Base-by-base conservation (phyloP, 2,329 filamentous ascomycete genomes). In the Exophiala calicioides region DNA sequence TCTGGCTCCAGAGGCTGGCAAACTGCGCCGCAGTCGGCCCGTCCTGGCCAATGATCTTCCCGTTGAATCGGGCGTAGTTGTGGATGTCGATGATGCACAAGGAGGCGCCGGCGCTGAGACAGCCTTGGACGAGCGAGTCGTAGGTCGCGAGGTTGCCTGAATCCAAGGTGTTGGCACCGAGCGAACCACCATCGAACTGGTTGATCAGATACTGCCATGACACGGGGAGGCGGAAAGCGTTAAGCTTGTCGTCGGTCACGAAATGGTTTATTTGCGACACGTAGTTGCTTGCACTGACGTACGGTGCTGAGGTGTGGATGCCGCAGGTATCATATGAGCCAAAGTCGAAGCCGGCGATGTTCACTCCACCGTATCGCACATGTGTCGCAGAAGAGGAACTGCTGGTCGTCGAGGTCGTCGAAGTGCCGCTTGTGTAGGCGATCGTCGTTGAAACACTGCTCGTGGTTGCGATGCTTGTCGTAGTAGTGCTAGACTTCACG, bases 11-110 rank as follows among this genome's bases (percentile, higher is more conserved):
- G 4, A 86, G 64, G 31, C 66, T 68, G 3, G 73, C 76, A 55
- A 85, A 81, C 10, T 80, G 66, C 8, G 73, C 76, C 59, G 85
- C 74, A 0, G 73, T 74, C 0, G 81, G 81, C 0, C 81, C 82
- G 16, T 81, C 82, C 60, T 86, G 82, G 1, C 82, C 83, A 45
- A 86, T 76, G 53, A 86, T 80, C 2, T 65, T 64, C 10, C 77
- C 77, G 55, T 86, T 76, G 72, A 78, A 85, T 36, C 82, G 73
- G 0, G 75, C 81, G 64, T 70, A 45, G 31, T 50, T 53, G 46
- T 50, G 49, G 10, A 73, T 61, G 57, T 84, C 80, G 44, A 84
- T 68, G 58, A 84, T 77, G 62, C 81, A 84, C 52, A 72, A 65
- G 1, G 79, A 24, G 4, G 44, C 77, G 16, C 79, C 79, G 0